A percentile compares a stretch with the other conserved stretches of the same genome.
Evolutionary conservation across 176 grass and related monocot genomes (phyloP).

Genomic region (Eleusine indica): DNA sequence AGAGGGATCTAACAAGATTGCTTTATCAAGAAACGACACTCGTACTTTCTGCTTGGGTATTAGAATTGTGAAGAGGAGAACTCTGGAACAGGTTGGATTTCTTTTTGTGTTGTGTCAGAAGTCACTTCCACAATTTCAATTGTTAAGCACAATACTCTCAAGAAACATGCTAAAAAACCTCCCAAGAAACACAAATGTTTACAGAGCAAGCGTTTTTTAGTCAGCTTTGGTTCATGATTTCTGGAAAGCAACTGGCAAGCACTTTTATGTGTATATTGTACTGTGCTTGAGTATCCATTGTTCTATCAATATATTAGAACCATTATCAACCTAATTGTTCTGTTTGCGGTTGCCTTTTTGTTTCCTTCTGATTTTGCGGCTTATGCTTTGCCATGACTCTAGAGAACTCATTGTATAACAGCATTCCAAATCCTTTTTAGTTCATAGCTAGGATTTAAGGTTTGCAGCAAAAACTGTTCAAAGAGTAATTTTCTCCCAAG

Average conservation of each 20-base stretch:
- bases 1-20: constrained; percentile 67
- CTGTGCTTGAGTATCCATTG: neutral
- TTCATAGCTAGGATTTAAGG: constrained; percentile 27
- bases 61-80: constrained; percentile 65
- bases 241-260: neutral
- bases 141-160: constrained; percentile 18
- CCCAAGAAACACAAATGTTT: constrained; percentile 17
- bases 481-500: neutral
- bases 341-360: neutral
- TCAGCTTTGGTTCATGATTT: neutral
- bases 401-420: constrained; percentile 6
- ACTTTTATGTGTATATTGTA: constrained; percentile 1
- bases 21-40: constrained; percentile 58
- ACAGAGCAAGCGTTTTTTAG: constrained; percentile 4
- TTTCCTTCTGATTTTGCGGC: neutral
- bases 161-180: neutral
- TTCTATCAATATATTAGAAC: neutral
- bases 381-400: neutral
- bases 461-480: neutral
- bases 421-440: constrained; percentile 22
- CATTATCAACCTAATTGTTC: neutral
- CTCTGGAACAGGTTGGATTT: constrained; percentile 56
- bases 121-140: constrained; percentile 5
- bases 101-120: constrained; percentile 6
- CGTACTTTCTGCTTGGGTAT: constrained; percentile 78